Conservation (phyloP, 345 rosid genomes). For the Moricandia moricandioides region DNA sequence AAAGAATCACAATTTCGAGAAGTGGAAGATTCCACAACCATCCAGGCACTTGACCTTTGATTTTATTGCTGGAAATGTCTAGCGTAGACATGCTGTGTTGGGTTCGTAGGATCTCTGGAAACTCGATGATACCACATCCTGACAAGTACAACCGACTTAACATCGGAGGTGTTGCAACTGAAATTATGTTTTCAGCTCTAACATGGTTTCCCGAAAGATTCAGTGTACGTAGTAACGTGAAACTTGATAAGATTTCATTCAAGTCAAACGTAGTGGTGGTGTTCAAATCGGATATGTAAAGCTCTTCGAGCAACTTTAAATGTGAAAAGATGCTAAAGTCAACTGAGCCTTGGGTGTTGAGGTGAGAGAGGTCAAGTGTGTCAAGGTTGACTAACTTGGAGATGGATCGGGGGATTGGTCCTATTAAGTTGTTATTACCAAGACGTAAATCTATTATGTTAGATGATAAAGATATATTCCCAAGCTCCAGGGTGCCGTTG, state of each 20-base stretch:
- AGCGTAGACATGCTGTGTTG: fast-evolving
- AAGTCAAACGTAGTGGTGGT: conserved; percentile 11
- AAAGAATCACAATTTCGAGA: neutral
- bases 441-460: neutral
- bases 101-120: conserved; percentile 9
- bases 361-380: neutral
- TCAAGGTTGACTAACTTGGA: conserved; percentile 7
- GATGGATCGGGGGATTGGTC: conserved; percentile 14
- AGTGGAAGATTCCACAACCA: neutral
- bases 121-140: conserved; percentile 1
- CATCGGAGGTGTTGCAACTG: neutral
- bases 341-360: neutral
- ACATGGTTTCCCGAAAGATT: conserved; percentile 14
- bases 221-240: neutral
- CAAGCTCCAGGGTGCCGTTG: neutral
- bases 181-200: neutral
- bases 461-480: conserved; percentile 1
- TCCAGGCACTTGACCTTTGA: conserved; percentile 6
- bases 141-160: neutral
- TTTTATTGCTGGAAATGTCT: conserved; percentile 14
- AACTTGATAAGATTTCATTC: neutral
- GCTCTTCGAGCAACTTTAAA: neutral
- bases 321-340: conserved; percentile 25
- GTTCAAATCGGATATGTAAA: conserved; percentile 10
- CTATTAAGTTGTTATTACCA: conserved; percentile 23